These are phyloP conservation scores for Cylindrotheca fusiformis DNA, from an alignment of 108 stramenopile genomes.

Conservation along the genomic window DNA sequence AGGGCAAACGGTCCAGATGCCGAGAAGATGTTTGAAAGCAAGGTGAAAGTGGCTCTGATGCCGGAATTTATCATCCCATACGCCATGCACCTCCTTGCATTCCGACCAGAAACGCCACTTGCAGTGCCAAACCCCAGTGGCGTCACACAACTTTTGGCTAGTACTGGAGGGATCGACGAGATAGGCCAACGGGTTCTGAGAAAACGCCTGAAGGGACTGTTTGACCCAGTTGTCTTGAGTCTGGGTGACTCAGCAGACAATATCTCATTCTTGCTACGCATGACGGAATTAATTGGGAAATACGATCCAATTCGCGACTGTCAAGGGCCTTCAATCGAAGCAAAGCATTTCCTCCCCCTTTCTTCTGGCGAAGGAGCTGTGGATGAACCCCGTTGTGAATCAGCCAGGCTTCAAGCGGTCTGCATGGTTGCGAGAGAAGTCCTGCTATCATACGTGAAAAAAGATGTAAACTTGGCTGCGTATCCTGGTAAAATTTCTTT, in stretches of 20 bases:
- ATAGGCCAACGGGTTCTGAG: constrained; percentile 44
- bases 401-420: constrained; percentile 55
- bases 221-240: constrained; percentile 81
- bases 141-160: constrained; percentile 23
- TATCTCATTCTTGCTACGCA: constrained; percentile 81
- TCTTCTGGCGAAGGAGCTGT: constrained; percentile 16
- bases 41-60: constrained; percentile 70
- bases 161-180: constrained; percentile 34
- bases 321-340: constrained; percentile 19
- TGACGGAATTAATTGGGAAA: constrained; percentile 64
- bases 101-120: constrained; percentile 69
- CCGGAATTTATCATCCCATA: constrained; percentile 84
- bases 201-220: constrained; percentile 80
- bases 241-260: constrained; percentile 84
- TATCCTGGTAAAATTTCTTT: constrained; percentile 73
- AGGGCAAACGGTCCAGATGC: constrained; percentile 59
- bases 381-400: constrained; percentile 4
- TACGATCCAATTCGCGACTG: constrained; percentile 19
- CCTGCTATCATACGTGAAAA: constrained; percentile 79
- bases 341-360: no score
- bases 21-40: constrained; percentile 63
- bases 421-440: constrained; percentile 70
- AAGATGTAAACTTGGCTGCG: constrained; percentile 72
- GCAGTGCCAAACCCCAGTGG: constrained; percentile 18
- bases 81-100: constrained; percentile 73